phyloP scores from a whole-genome alignment of 2,329 filamentous ascomycete genomes.

The Chalara sp. region DNA sequence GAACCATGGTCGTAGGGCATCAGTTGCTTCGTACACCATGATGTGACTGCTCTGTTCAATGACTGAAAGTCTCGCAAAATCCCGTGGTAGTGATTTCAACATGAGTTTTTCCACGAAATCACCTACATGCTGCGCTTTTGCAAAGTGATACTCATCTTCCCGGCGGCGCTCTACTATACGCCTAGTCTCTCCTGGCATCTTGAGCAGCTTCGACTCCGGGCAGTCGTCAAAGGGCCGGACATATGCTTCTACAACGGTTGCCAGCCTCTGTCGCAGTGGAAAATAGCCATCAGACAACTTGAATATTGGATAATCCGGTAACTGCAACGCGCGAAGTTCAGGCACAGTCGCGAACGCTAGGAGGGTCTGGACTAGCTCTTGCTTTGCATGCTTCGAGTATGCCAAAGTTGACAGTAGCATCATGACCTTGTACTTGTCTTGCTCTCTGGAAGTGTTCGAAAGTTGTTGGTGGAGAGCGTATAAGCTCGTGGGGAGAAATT shows the following conservation, averaged over 20 bases:
- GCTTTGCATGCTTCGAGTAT: conserved; percentile 17
- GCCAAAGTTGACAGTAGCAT: conserved; percentile 22
- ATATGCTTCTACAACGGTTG: background rate
- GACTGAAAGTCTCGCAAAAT: no score
- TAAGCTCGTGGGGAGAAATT: conserved; percentile 20
- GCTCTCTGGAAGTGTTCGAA: background rate
- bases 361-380: conserved; percentile 23
- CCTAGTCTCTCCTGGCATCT: no score
- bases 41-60: no score
- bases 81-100: no score
- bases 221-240: conserved; percentile 1
- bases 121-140: background rate
- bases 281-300: conserved; percentile 11
- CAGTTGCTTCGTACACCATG: no score
- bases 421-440: conserved; percentile 24
- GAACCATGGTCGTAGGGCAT: no score
- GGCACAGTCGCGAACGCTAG: conserved; percentile 24
- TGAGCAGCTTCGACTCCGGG: no score
- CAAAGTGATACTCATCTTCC: conserved; percentile 1
- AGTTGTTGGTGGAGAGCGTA: conserved; percentile 17
- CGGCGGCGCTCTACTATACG: no score
- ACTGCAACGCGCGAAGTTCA: conserved; percentile 5
- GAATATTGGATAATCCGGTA: conserved; percentile 7
- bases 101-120: conserved; percentile 1
- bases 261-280: background rate